Evolutionary conservation across 2,329 filamentous ascomycete species (phyloP), one percentile per base, ranked within the genome.

Genomic region (Pseudocercospora cruenta): DNA sequence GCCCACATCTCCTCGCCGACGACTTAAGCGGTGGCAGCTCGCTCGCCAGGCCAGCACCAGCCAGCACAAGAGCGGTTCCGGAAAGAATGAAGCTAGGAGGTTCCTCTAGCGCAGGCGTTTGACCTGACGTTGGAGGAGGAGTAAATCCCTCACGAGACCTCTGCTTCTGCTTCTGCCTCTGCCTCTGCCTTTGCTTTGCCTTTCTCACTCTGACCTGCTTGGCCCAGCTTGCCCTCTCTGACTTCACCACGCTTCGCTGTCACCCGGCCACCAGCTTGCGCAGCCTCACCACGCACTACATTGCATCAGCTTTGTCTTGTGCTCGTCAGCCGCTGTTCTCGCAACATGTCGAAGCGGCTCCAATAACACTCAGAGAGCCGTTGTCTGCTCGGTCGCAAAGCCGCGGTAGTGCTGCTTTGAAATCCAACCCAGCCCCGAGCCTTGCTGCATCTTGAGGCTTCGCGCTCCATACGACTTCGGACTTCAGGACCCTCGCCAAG

Each of bases 281-380:
- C 54, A 14, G 28, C 22, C 26, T 24, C 54, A 9, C 54, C 28
- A 39, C 54, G 54, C 54, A 33, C 21, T n/a, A 9, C 36, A 39
- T 39, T 9, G 36, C 36, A 55, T 31, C 54, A 39, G 53, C 49
- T 24, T 26, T 24, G 22, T 26, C 49, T 26, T 53, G 49, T 26
- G 49, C 49, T 24, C 22, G 19, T 19, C 19, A 26, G 19, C 49
- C n/a, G 24, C 22, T 10, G 8, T 54, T 19, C 31, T 9, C 31
- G 55, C 55, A 58, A 31, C 55, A 58, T 58, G 55, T 39, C 55
- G 55, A 22, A 36, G 55, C 55, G 43, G 55, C 55, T 39, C 28
- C 19, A 43, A 58, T 58, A 58, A 58, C 31, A 58, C 55, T 16
- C 14, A 54, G 5, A 3, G 5, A 28, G 49, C 49, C 49, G 49